phyloP scores from a whole-genome alignment of 2,329 filamentous ascomycete species.

The Ascochyta rabiei region DNA sequence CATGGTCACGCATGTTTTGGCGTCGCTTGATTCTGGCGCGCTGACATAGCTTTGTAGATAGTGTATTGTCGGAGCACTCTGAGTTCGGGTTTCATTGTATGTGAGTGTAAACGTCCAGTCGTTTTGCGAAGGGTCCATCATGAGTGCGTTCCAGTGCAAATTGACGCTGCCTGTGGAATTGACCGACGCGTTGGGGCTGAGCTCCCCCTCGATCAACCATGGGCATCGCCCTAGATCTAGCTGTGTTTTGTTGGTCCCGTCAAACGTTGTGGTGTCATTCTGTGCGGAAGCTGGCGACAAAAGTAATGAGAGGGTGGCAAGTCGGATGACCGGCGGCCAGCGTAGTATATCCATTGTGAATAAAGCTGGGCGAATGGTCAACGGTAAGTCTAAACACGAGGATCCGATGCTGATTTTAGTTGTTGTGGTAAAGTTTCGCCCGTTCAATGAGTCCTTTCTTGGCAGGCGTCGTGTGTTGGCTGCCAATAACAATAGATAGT shows the following conservation, averaged over 20 bases:
- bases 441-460: conserved; percentile 6
- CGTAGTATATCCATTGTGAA: neutral
- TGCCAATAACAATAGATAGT: conserved; percentile 14
- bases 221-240: neutral
- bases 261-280: neutral
- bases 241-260: neutral
- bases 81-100: conserved; percentile 4
- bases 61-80: neutral
- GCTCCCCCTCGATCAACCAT: neutral
- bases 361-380: neutral
- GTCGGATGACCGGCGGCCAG: neutral
- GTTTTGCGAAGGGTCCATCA: conserved; percentile 14
- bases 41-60: conserved; percentile 2
- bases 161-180: conserved; percentile 13
- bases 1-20: conserved; percentile 4
- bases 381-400: neutral
- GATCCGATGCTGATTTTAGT: neutral
- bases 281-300: neutral
- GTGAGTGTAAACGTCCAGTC: conserved; percentile 13
- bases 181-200: neutral
- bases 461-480: conserved; percentile 12
- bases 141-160: conserved; percentile 13
- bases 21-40: conserved; percentile 3
- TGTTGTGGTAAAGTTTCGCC: conserved; percentile 11
- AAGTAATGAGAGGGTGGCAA: neutral